Evolutionary conservation across 345 rosid species (phyloP).

Genomic region (Citrus glauca): DNA sequence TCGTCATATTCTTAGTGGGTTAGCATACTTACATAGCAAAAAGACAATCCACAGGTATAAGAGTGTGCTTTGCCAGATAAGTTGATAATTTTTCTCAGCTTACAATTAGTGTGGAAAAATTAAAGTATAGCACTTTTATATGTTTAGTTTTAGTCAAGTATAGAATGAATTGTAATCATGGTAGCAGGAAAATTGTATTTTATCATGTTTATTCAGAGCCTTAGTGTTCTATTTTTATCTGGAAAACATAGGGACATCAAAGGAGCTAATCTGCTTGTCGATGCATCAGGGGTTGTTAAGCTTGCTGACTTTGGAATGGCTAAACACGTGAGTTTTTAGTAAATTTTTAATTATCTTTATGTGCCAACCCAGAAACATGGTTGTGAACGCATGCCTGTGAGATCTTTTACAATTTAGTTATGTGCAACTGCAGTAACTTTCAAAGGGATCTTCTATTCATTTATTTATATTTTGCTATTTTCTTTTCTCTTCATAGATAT

Average conservation of each 20-base stretch:
- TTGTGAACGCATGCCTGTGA: neutral
- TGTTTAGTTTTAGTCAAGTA: neutral
- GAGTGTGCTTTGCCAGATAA: neutral
- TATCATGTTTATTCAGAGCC: slow-evolving; percentile 6
- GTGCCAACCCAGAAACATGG: neutral
- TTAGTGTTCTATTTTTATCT: slow-evolving; percentile 12
- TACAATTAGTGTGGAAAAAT: neutral
- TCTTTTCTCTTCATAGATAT: neutral
- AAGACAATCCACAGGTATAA: slow-evolving; percentile 89
- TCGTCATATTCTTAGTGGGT: slow-evolving; percentile 88
- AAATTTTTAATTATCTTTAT: neutral
- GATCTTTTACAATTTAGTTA: neutral
- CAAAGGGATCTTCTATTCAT: neutral
- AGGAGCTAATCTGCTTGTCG: slow-evolving; percentile 97
- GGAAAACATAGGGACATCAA: slow-evolving; percentile 75
- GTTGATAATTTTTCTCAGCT: slow-evolving; percentile 2
- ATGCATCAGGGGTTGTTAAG: slow-evolving; percentile 92
- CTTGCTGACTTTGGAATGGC: slow-evolving; percentile 99
- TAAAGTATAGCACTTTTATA: neutral
- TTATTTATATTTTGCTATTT: neutral
- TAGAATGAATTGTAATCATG: neutral
- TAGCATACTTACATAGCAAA: slow-evolving; percentile 83
- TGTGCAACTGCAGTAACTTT: neutral
- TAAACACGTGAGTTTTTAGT: slow-evolving; percentile 66
- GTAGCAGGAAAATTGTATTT: slow-evolving; percentile 3